phyloP scores from a whole-genome alignment of 768 basidiomycete genomes.

The Terana coerulea region DNA sequence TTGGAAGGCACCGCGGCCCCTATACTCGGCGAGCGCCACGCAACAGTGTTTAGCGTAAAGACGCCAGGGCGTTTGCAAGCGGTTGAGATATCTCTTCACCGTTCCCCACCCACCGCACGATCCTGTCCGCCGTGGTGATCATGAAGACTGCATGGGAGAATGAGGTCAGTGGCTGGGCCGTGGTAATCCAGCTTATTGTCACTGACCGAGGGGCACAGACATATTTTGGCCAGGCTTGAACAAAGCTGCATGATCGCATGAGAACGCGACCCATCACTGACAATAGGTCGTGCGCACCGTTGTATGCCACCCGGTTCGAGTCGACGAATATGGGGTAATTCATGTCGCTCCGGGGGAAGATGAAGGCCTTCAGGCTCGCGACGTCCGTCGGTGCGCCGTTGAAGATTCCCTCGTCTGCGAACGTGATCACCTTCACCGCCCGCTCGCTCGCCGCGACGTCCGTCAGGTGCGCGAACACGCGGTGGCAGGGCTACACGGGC shows the following conservation, averaged over 20 bases:
- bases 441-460: conserved; percentile 18
- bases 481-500: conserved; percentile 24
- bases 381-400: conserved; percentile 23
- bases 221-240: conserved; percentile 27
- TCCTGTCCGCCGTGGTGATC: conserved; percentile 24
- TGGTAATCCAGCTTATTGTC: background rate
- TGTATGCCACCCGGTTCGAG: conserved; percentile 23
- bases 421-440: conserved; percentile 26
- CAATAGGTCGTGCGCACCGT: conserved; percentile 17
- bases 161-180: conserved; percentile 1
- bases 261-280: background rate
- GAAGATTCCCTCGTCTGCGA: conserved; percentile 29
- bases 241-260: conserved; percentile 19
- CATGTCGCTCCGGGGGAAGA: conserved; percentile 23
- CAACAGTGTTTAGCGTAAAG: conserved; percentile 11
- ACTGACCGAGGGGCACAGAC: conserved; percentile 27
- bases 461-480: conserved; percentile 26
- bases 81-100: conserved; percentile 25
- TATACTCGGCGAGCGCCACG: background rate
- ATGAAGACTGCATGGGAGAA: conserved; percentile 20
- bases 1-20: background rate
- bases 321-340: conserved; percentile 28
- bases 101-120: conserved; percentile 27
- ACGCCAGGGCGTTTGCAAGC: conserved; percentile 17
- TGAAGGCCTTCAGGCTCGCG: conserved; percentile 21